Base-by-base conservation (phyloP, 306 rosid species). In the Gleditsia sinensis region DNA sequence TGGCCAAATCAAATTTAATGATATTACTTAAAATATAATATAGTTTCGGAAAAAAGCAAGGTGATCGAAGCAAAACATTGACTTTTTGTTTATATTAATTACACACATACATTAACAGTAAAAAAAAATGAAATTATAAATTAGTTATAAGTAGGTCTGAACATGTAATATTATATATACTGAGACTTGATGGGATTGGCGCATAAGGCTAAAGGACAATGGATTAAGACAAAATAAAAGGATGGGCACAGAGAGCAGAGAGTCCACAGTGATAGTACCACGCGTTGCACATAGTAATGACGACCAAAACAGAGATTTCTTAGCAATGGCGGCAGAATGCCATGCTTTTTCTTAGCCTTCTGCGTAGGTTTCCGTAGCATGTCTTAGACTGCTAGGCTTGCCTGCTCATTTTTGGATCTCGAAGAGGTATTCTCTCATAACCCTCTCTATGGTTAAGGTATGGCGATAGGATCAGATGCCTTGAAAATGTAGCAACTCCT, bases 391-490 rank as follows among this genome's bases (percentile, higher is more conserved):
- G 10, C 14, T 58, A 84, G 84, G 61, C 12, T 78, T 78, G 88
- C 83, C 85, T 67, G 58, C 60, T 2, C 75, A 45, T 73, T 84
- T 85, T 89, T 71, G 85, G 85, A 82, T 77, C 74, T 72, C 71
- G 13, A 75, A 67, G 67, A 77, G 85, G 71, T 54, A 36, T 34
- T 4, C 67, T 65, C 19, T 21, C 43, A 57, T 0, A n/a, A n/a
- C 25, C 5, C 24, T 17, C 34, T n/a, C n/a, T n/a, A n/a, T n/a
- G n/a, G n/a, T n/a, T n/a, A n/a, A n/a, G n/a, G n/a, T n/a, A n/a
- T n/a, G n/a, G n/a, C n/a, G n/a, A n/a, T n/a, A n/a, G n/a, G n/a
- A n/a, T n/a, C n/a, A n/a, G n/a, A n/a, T n/a, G n/a, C n/a, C n/a
- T n/a, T n/a, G n/a, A n/a, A n/a, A n/a, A n/a, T n/a, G n/a, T n/a